Evolutionary conservation across 164 flowering plant genomes (phyloP), one percentile per base, ranked within the genome.

Genomic region (Magnolia kwangsiensis): DNA sequence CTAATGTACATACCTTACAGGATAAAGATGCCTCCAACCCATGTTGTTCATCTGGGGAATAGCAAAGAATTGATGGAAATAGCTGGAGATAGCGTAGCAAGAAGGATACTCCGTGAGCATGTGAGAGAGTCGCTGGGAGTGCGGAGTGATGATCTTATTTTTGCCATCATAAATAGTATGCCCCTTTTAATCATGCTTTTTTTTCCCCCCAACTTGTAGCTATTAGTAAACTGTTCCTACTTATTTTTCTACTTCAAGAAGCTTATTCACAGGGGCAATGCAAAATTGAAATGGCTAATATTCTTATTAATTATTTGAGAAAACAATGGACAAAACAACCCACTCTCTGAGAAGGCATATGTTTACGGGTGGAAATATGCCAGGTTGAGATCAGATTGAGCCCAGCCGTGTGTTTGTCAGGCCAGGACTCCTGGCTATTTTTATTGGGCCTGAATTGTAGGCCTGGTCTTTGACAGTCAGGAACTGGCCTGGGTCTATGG

Each of bases 1-100:
- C 45, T 37, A 37, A 37, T 37, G 45, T 67, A 37, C 29, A 51
- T 66, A 27, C 27, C 3, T 63, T 51, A 78, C 86, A 94, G 99
- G 84, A 94, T 96, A 76, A 86, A 74, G 81, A 96, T 96, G 99
- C 99, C 99, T 69, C 82, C 87, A 67, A 96, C 97, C 7, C 88
- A 90, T 88, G 98, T 91, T 81, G 99, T 96, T 61, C 99, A 96
- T 81, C 94, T 96, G 78, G 99, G 99, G 21, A 96, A 96, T 80
- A 96, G 98, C 86, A 94, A 91, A 78, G 99, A 92, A 51, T 86
- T 96, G 37, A 94, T 94, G 98, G 93, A 91, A 77, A 90, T 94
- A 31, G 98, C 99, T 76, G 97, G 92, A 86, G 88, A 90, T 77
- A 86, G 79, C 83, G 93, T 96, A 50, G 98, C 99, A 8, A 94